Evolutionary conservation across 73 alveolate genomes (phyloP).

Genomic region (Blepharisma stoltei): DNA sequence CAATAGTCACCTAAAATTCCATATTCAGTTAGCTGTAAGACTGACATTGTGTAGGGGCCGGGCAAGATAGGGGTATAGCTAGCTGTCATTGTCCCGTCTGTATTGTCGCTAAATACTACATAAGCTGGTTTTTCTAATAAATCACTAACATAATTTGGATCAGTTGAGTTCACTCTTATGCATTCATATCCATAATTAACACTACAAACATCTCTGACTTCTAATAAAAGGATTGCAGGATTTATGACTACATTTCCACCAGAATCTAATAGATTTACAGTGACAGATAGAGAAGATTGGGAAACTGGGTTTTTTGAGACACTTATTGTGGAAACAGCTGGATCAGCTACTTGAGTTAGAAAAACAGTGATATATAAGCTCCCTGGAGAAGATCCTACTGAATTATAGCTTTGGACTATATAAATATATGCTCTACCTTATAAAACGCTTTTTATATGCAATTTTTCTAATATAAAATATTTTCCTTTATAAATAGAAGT

Average conservation of each 20-base stretch:
- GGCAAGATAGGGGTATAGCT: background rate
- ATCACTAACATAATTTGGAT: background rate
- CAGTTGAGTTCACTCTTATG: background rate
- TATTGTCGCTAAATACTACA: background rate
- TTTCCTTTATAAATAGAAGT: no score
- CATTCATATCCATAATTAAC: constrained; percentile 6
- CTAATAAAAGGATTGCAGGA: background rate
- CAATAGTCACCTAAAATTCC: constrained; percentile 17
- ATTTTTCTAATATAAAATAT: no score
- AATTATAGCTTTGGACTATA: background rate
- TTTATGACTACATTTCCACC: constrained; percentile 21
- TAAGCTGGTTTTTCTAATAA: background rate
- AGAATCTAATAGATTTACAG: background rate
- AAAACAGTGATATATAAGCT: background rate
- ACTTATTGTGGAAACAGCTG: background rate
- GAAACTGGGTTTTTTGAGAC: background rate
- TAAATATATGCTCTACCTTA: no score
- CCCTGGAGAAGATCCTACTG: background rate
- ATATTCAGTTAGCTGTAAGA: background rate
- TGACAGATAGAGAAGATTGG: background rate
- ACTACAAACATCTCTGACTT: constrained; percentile 17
- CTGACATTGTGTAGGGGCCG: background rate
- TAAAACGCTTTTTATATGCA: no score
- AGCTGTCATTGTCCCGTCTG: background rate
- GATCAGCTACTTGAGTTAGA: background rate